Conservation (phyloP, 1,284 basidiomycete species). For the Heterobasidion occidentale region DNA sequence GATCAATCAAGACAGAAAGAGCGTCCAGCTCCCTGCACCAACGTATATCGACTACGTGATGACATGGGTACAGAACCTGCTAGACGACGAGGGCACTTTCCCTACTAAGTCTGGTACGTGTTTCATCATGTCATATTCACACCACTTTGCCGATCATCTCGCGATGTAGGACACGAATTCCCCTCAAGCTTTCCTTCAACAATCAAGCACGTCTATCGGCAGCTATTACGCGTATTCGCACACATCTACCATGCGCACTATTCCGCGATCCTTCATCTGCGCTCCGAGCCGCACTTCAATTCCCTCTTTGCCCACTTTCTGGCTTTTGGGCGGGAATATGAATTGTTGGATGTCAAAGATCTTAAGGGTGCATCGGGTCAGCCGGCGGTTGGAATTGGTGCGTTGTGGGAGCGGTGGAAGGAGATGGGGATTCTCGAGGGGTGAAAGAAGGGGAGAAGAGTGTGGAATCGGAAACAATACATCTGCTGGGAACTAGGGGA, state of each 20-base stretch:
- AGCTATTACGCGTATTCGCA: constrained; percentile 94
- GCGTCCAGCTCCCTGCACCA: constrained; percentile 88
- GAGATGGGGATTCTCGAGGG: constrained; percentile 69
- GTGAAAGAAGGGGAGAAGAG: not conserved
- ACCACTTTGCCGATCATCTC: not conserved
- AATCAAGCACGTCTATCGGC: constrained; percentile 94
- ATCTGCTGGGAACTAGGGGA: too few species aligned
- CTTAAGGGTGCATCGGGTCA: constrained; percentile 64
- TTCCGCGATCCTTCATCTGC: constrained; percentile 85
- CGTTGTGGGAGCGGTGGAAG: constrained; percentile 86
- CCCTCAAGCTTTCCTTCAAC: constrained; percentile 85
- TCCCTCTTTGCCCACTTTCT: constrained; percentile 97
- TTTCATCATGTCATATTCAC: not conserved
- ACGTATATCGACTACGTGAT: constrained; percentile 99
- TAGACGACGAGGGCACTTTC: constrained; percentile 90
- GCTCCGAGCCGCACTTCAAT: constrained; percentile 95
- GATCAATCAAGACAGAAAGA: constrained; percentile 94
- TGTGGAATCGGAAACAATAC: too few species aligned
- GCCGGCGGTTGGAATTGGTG: constrained; percentile 64
- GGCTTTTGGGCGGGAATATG: constrained; percentile 90
- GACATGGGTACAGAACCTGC: constrained; percentile 94
- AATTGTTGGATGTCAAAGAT: constrained; percentile 86
- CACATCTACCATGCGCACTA: constrained; percentile 98
- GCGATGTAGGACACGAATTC: constrained; percentile 75
- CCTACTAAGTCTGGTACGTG: constrained; percentile 87